Percentiles rank a stretch among this genome's conserved stretches.
phyloP scores from a whole-genome alignment of 768 basidiomycete species.

The Ramaria rubella region DNA sequence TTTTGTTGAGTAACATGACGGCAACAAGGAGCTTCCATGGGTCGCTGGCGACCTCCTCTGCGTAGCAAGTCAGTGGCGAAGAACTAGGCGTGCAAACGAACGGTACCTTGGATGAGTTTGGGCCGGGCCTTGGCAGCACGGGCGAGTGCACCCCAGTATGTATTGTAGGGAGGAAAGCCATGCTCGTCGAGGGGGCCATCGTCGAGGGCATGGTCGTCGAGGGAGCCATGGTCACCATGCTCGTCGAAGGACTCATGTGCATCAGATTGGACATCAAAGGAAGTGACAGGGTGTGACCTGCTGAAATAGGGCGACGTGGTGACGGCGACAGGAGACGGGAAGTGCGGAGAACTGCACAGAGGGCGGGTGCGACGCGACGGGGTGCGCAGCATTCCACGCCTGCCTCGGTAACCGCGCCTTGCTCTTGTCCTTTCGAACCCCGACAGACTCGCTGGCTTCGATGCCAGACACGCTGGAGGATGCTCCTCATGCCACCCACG shows the following conservation, averaged over 20 bases:
- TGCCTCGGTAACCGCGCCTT: too few species aligned
- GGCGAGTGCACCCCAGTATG: background rate
- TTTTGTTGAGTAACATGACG: constrained; percentile 64
- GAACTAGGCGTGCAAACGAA: background rate
- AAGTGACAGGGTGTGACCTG: too few species aligned
- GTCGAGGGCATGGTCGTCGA: background rate
- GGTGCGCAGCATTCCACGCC: too few species aligned
- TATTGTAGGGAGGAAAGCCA: background rate
- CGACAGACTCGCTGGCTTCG: background rate
- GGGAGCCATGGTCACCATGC: background rate
- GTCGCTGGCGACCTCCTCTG: constrained; percentile 46
- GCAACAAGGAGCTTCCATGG: constrained; percentile 70
- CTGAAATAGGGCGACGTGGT: too few species aligned
- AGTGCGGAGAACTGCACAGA: too few species aligned
- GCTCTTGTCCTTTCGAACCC: background rate
- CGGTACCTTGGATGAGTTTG: background rate
- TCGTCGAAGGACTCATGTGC: too few species aligned
- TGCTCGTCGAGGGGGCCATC: background rate
- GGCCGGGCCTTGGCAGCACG: background rate
- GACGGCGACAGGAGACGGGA: too few species aligned
- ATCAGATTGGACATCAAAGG: too few species aligned
- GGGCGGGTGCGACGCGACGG: too few species aligned
- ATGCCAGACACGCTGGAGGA: background rate
- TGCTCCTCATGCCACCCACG: background rate
- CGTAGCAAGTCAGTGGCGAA: background rate